Evolutionary conservation across 2,329 filamentous ascomycete species (phyloP), one percentile per base, ranked within the genome.

Genomic region (Mycogone perniciosa): DNA sequence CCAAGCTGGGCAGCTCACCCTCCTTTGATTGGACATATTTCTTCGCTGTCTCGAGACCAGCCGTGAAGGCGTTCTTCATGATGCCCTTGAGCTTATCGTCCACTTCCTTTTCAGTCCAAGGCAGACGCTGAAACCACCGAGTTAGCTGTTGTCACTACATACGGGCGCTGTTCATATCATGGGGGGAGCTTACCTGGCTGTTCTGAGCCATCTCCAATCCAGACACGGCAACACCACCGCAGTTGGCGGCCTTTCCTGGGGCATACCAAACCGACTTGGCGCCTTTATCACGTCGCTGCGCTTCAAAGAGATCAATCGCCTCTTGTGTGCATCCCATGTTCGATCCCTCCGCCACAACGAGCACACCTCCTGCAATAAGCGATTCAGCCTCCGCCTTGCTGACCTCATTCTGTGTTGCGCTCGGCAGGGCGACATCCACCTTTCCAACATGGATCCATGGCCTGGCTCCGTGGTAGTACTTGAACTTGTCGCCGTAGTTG

Each of bases 171-270:
- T 20, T 20, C 20, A 20, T 20, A 20, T 20, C 20, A 20, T 2
- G 9, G n/a, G 31, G 27, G 29, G 9, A 8, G 45, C 59, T 55
- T 56, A 65, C 63, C 59, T 70, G 75, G 59, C 86, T 92, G 82
- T 99, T 97, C 82, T 99, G 93, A 6, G 92, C 91, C 93, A 99
- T 99, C 81, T 99, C 93, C 41, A 99, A 83, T 62, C 93, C 93
- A 3, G 90, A 96, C 38, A 99, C 93, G 51, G 93, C 93, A 52
- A 97, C 93, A 79, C 93, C 93, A 71, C 93, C 93, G 60, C 89
- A 90, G 77, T 97, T 97, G 75, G 92, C 89, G 31, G 93, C 93
- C 82, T 97, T 97, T 62, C 89, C 92, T 46, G 92, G 92, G 13
- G 88, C 93, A 72, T 97, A 97, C 93, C 93, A 99, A 71, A 96